Evolutionary conservation across 2,329 filamentous ascomycete genomes (phyloP).

Genomic region (Coniochaeta sp.): DNA sequence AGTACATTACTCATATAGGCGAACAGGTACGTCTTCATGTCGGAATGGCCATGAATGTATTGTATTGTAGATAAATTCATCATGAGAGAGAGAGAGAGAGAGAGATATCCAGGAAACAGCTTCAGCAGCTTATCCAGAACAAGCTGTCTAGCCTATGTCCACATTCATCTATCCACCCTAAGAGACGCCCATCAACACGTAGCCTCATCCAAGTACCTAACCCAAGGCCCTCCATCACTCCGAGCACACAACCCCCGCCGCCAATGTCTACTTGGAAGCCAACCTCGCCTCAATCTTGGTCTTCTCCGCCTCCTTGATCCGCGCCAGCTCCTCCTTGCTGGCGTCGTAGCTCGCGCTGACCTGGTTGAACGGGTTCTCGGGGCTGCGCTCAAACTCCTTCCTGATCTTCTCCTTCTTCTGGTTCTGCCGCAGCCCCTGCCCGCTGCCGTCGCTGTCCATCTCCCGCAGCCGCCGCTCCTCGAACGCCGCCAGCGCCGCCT

Average conservation of each 20-base stretch:
- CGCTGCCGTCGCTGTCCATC: slow-evolving; percentile 73
- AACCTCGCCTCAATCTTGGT: slow-evolving; percentile 68
- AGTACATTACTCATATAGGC: no score
- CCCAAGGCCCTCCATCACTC: not conserved
- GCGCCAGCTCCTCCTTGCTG: slow-evolving; percentile 65
- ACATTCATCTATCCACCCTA: not conserved
- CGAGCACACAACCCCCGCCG: not conserved
- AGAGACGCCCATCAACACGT: not conserved
- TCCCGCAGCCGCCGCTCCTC: slow-evolving; percentile 76
- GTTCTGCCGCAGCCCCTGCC: slow-evolving; percentile 66
- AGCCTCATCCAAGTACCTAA: not conserved
- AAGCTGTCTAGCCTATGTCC: no score
- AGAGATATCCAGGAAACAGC: not conserved
- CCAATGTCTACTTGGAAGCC: slow-evolving; percentile 24
- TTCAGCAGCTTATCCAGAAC: not conserved
- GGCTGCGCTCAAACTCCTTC: slow-evolving; percentile 92
- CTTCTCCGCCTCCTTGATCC: slow-evolving; percentile 59
- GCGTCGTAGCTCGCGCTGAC: slow-evolving; percentile 70
- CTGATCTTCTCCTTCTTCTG: slow-evolving; percentile 78
- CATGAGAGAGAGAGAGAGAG: no score
- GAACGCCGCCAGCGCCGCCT: slow-evolving; percentile 76
- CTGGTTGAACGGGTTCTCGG: slow-evolving; percentile 95
- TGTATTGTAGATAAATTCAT: no score
- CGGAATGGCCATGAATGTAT: not conserved
- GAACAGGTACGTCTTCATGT: no score